phyloP scores from a whole-genome alignment of 2,329 filamentous ascomycete species.

The Zymoseptoria pseudotritici region DNA sequence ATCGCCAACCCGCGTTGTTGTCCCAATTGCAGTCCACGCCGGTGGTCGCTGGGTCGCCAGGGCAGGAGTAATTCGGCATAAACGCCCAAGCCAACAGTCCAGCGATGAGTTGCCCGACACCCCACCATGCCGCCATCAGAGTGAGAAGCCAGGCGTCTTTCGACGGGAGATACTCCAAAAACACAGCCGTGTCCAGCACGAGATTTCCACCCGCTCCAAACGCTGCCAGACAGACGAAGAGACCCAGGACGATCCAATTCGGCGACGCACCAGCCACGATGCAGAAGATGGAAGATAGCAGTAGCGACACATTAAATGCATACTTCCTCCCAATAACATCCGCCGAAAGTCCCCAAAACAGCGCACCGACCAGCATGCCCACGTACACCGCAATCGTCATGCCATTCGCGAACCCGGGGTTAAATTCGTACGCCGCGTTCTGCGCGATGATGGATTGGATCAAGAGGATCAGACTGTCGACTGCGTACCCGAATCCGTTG shows the following conservation, averaged over 20 bases:
- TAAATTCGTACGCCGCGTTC: constrained; percentile 53
- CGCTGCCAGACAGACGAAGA: constrained; percentile 56
- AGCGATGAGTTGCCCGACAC: constrained; percentile 44
- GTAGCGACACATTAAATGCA: constrained; percentile 61
- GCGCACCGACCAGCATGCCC: constrained; percentile 47
- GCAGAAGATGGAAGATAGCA: constrained; percentile 55
- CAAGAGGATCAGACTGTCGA: constrained; percentile 50
- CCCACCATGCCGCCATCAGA: constrained; percentile 54
- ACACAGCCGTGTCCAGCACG: constrained; percentile 55
- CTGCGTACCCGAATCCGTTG: constrained; percentile 56
- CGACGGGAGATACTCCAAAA: constrained; percentile 50
- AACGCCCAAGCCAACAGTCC: constrained; percentile 51
- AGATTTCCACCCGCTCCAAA: constrained; percentile 60
- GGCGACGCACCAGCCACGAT: constrained; percentile 61
- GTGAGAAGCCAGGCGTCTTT: constrained; percentile 59
- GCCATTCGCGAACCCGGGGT: constrained; percentile 44
- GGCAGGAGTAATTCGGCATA: constrained; percentile 44
- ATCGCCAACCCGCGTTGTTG: constrained; percentile 52
- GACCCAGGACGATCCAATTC: constrained; percentile 56
- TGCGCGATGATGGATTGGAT: constrained; percentile 57
- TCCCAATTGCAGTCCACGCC: constrained; percentile 37
- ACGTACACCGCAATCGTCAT: constrained; percentile 57
- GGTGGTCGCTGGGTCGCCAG: constrained; percentile 23
- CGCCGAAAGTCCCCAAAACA: constrained; percentile 62
- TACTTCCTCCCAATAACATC: constrained; percentile 61